These are phyloP conservation scores for Keithomyces neogunnii DNA, from an alignment of 2,329 filamentous ascomycete species.

Conservation along the genomic window DNA sequence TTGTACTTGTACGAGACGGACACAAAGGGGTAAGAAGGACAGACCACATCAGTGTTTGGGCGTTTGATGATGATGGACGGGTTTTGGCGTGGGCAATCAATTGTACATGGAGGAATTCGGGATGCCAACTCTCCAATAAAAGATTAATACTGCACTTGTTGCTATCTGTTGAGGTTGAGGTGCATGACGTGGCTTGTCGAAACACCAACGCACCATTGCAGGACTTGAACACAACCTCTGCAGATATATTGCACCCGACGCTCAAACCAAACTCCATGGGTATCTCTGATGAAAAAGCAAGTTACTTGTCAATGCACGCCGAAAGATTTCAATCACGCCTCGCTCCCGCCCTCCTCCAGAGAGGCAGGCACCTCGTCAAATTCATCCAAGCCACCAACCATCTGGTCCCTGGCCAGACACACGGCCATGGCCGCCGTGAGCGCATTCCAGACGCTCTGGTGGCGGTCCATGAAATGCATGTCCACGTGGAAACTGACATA, in stretches of 20 bases:
- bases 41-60: neutral
- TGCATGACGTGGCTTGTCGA: too few species aligned
- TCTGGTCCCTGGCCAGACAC: slow-evolving; percentile 31
- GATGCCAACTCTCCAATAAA: neutral
- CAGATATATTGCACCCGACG: too few species aligned
- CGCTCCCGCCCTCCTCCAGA: slow-evolving; percentile 28
- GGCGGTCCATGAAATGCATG: slow-evolving; percentile 27
- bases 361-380: slow-evolving; percentile 22
- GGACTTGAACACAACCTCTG: too few species aligned
- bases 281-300: neutral
- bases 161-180: neutral
- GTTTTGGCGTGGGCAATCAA: neutral
- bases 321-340: slow-evolving; percentile 18
- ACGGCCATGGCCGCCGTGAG: slow-evolving; percentile 31
- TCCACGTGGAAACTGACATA: slow-evolving; percentile 35
- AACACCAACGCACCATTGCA: too few species aligned
- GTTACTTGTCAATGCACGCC: neutral
- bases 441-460: slow-evolving; percentile 36
- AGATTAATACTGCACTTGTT: neutral
- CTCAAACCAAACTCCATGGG: neutral
- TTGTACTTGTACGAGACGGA: neutral
- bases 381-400: slow-evolving; percentile 23
- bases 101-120: neutral
- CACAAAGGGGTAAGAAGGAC: neutral
- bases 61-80: neutral